Evolutionary conservation across 768 basidiomycete genomes (phyloP).

Genomic region (Floccularia luteovirens): DNA sequence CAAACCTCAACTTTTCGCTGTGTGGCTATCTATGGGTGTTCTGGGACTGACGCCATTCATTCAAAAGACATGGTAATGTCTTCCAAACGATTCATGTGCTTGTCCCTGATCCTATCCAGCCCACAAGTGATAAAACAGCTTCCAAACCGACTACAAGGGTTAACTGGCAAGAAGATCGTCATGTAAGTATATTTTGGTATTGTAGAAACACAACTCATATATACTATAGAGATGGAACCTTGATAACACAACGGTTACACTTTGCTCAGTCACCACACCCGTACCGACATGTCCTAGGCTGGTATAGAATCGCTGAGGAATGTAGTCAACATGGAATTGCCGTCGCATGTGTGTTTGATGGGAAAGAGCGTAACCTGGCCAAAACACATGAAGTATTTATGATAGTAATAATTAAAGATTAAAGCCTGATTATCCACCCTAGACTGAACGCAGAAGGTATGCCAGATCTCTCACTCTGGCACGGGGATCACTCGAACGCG

Average conservation of each 20-base stretch:
- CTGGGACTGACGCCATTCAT: slow-evolving; percentile 64
- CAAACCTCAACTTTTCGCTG: no score
- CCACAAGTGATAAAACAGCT: slow-evolving; percentile 58
- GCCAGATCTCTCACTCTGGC: slow-evolving; percentile 37
- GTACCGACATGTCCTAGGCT: slow-evolving; percentile 68
- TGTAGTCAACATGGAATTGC: slow-evolving; percentile 46
- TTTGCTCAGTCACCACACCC: slow-evolving; percentile 59
- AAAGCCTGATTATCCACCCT: slow-evolving; percentile 1
- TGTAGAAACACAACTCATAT: neutral
- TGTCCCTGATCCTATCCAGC: slow-evolving; percentile 23
- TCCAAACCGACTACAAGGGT: slow-evolving; percentile 52
- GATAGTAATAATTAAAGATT: neutral
- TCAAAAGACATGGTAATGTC: slow-evolving; percentile 49
- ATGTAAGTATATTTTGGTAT: slow-evolving; percentile 41
- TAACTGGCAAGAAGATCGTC: slow-evolving; percentile 64
- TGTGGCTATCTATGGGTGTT: slow-evolving; percentile 73
- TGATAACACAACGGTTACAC: slow-evolving; percentile 78
- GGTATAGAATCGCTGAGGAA: slow-evolving; percentile 66
- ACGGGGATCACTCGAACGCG: slow-evolving; percentile 51
- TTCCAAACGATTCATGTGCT: slow-evolving; percentile 1
- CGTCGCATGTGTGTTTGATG: slow-evolving; percentile 78
- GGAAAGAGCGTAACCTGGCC: slow-evolving; percentile 54
- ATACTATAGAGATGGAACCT: slow-evolving; percentile 66
- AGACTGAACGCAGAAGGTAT: slow-evolving; percentile 53
- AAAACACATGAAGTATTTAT: slow-evolving; percentile 62